These are phyloP conservation scores for Trametopsis cervina DNA, from an alignment of 768 basidiomycete genomes.

Conservation along the genomic window DNA sequence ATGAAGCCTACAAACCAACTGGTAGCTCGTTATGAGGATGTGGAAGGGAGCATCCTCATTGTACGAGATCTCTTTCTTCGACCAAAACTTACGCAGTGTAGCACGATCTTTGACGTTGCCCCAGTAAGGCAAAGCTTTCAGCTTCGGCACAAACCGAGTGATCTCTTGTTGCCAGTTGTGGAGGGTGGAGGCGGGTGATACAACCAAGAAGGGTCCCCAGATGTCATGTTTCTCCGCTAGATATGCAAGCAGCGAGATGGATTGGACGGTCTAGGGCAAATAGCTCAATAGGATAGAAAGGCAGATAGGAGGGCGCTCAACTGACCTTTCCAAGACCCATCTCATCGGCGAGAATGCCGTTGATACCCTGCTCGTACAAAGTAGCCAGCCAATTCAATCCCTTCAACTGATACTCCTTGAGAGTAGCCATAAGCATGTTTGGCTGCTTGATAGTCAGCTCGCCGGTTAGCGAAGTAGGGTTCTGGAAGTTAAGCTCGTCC, in stretches of 20 bases:
- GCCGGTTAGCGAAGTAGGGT: slow-evolving; percentile 86
- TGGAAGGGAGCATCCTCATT: slow-evolving; percentile 95
- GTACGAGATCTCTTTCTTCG: slow-evolving; percentile 94
- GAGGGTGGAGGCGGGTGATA: slow-evolving; percentile 93
- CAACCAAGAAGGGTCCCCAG: slow-evolving; percentile 98
- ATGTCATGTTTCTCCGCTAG: slow-evolving; percentile 96
- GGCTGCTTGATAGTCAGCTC: slow-evolving; percentile 86
- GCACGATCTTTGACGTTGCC: slow-evolving; percentile 94
- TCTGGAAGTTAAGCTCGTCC: slow-evolving; percentile 98
- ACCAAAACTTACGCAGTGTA: slow-evolving; percentile 95
- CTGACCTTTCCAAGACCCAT: slow-evolving; percentile 90
- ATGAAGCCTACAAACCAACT: slow-evolving; percentile 51
- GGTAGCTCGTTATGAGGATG: slow-evolving; percentile 94
- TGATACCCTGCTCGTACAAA: slow-evolving; percentile 98
- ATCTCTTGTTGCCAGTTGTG: slow-evolving; percentile 99
- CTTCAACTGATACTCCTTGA: slow-evolving; percentile 98
- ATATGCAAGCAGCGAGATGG: slow-evolving; percentile 92
- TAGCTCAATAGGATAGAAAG: neutral
- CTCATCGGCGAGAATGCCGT: slow-evolving; percentile 97
- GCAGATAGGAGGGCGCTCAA: neutral
- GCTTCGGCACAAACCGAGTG: slow-evolving; percentile 86
- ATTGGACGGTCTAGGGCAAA: slow-evolving; percentile 79
- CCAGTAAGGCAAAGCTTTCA: slow-evolving; percentile 98
- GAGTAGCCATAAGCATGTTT: slow-evolving; percentile 89
- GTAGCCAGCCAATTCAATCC: slow-evolving; percentile 98